These are phyloP conservation scores for Fusarium sp. DNA, from an alignment of 2,329 filamentous ascomycete genomes.

Conservation along the genomic window DNA sequence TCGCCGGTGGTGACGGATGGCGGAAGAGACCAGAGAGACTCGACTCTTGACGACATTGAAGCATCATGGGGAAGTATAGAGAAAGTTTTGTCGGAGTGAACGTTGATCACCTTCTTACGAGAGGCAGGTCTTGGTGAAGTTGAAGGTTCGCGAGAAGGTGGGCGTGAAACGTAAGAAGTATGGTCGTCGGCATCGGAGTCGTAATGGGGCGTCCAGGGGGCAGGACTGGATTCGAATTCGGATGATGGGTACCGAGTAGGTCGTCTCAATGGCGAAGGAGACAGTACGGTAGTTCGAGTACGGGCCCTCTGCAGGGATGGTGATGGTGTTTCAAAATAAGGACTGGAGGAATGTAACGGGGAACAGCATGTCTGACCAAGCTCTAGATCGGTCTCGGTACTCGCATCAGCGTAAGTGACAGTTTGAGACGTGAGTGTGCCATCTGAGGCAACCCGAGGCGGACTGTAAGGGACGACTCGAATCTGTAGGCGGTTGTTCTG, in stretches of 20 bases:
- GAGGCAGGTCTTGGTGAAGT: conserved; percentile 50
- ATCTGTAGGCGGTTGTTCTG: conserved; percentile 54
- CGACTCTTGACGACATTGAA: conserved; percentile 49
- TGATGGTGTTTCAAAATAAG: conserved; percentile 46
- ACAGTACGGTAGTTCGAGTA: conserved; percentile 31
- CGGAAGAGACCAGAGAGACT: conserved; percentile 58
- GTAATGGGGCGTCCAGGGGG: conserved; percentile 42
- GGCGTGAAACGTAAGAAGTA: conserved; percentile 36
- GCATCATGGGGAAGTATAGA: conserved; percentile 61
- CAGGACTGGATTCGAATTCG: conserved; percentile 35
- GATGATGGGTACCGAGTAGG: conserved; percentile 36
- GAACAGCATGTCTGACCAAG: conserved; percentile 33
- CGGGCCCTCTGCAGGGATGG: conserved; percentile 42
- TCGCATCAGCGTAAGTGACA: conserved; percentile 45
- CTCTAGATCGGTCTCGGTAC: conserved; percentile 44
- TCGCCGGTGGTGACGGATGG: conserved; percentile 63
- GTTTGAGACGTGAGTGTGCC: conserved; percentile 48
- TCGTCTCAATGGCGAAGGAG: conserved; percentile 42
- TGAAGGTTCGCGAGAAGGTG: conserved; percentile 40
- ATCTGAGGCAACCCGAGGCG: conserved; percentile 55
- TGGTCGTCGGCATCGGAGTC: conserved; percentile 42
- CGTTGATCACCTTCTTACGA: conserved; percentile 60
- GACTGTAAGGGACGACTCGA: conserved; percentile 58
- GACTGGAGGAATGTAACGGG: conserved; percentile 39
- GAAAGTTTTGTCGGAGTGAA: conserved; percentile 73